Evolutionary conservation across 1,284 basidiomycete genomes (phyloP).

Genomic region (Sporisorium sorghi): DNA sequence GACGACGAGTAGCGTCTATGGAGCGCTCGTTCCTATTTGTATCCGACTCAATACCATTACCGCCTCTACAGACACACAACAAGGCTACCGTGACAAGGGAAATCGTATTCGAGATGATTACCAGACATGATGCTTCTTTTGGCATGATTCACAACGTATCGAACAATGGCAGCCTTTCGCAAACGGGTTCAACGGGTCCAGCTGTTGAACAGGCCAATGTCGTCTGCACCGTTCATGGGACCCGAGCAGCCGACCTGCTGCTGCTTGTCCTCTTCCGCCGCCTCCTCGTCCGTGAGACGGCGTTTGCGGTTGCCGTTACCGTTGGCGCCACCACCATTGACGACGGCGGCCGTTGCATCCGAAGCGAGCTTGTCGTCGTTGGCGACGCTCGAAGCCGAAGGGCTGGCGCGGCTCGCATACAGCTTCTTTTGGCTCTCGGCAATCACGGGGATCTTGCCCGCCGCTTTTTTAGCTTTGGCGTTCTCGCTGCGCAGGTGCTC

Average conservation of each 20-base stretch:
- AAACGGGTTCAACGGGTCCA: slow-evolving; percentile 49
- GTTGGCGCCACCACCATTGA: slow-evolving; percentile 16
- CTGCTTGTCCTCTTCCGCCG: slow-evolving; percentile 50
- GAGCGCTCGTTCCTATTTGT: slow-evolving; percentile 7
- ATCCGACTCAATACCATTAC: background rate
- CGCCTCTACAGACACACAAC: background rate
- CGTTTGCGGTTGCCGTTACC: slow-evolving; percentile 44
- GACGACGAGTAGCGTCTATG: too few species aligned
- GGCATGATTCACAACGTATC: background rate
- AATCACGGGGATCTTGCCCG: slow-evolving; percentile 41
- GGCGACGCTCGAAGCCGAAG: slow-evolving; percentile 41
- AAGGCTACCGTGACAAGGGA: slow-evolving; percentile 1
- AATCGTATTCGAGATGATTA: background rate
- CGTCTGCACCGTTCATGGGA: slow-evolving; percentile 68
- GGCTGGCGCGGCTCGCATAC: slow-evolving; percentile 43
- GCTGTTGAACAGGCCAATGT: slow-evolving; percentile 61
- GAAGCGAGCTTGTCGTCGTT: slow-evolving; percentile 51
- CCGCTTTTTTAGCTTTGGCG: slow-evolving; percentile 73
- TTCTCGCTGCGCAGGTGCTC: slow-evolving; percentile 87
- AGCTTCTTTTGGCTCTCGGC: slow-evolving; percentile 48
- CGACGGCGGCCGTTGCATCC: slow-evolving; percentile 15
- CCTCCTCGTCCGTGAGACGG: slow-evolving; percentile 30
- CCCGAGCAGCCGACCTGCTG: slow-evolving; percentile 58
- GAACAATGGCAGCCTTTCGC: background rate
- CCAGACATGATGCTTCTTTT: background rate